Conservation (phyloP, 345 rosid species). For the Populus simonii region DNA sequence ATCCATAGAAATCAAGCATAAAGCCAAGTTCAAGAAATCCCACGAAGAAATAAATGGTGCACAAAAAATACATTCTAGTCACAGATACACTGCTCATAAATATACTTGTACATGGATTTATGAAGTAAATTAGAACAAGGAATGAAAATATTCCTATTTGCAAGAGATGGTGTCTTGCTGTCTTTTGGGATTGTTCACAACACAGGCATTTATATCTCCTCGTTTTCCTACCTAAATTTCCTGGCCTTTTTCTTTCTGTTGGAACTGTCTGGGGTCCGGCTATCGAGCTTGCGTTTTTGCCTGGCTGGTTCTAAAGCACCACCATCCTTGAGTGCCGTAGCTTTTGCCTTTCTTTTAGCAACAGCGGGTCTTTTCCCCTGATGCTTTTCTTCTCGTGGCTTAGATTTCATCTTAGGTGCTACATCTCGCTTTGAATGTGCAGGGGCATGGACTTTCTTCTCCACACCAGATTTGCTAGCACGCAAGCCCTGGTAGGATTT, state of each 20-base stretch:
- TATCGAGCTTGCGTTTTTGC: constrained; percentile 66
- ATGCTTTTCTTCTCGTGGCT: constrained; percentile 32
- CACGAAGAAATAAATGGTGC: background rate
- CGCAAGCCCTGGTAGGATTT: constrained; percentile 81
- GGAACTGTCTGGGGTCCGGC: constrained; percentile 53
- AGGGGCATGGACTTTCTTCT: constrained; percentile 40
- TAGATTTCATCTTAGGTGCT: constrained; percentile 35
- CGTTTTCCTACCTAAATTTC: constrained; percentile 27
- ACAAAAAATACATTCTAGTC: background rate
- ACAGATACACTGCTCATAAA: background rate
- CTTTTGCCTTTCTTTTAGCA: constrained; percentile 74
- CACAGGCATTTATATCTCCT: background rate
- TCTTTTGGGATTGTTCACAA: background rate
- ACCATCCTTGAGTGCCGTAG: constrained; percentile 32
- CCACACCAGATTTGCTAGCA: constrained; percentile 60
- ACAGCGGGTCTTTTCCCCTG: constrained; percentile 72
- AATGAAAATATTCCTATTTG: background rate
- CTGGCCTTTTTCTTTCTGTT: constrained; percentile 55
- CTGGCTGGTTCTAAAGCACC: constrained; percentile 45
- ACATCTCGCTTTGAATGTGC: constrained; percentile 26
- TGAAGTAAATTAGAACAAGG: background rate
- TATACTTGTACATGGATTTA: background rate
- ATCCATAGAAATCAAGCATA: background rate
- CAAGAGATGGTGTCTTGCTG: background rate
- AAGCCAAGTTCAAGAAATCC: background rate